Base-by-base conservation (phyloP, 495 filamentous ascomycete genomes). In the Penicillium crystallinum region DNA sequence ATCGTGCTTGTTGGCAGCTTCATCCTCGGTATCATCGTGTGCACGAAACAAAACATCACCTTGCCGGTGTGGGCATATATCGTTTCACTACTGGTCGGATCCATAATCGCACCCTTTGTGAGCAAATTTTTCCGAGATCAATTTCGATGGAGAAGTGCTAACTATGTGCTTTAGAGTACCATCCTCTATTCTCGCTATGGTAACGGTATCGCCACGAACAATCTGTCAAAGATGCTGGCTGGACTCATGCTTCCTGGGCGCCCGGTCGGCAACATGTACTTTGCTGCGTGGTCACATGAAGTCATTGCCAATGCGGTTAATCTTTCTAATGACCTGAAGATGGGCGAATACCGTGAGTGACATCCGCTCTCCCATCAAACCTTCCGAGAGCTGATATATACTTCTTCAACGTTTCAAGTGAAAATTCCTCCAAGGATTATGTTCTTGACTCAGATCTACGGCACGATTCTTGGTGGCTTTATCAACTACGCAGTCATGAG, bases 41-140 rank as follows among this genome's bases (percentile, higher is more conserved):
- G 72, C 21, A 66, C 76, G 46, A 69, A 70, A 54, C 72, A 74
- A 36, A 59, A 78, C 8, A 73, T 74, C 17, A 78, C 77, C 0
- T 65, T 84, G 10, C 77, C 81, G 0, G 73, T 57, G 29, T 83
- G 80, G 81, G 80, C 71, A 2, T 82, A 77, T 53, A 59, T 85
- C 23, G 53, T 85, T 12, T 56, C 79, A 0, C 27, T 72, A 10
- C 11, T 69, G 2, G 29, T 66, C 0, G 69, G 69, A 15, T 57
- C 56, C 11, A 52, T 68, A n/a, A 52, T 72, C 19, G 43, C 67
- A 0, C 68, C 69, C 0, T 72, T 72, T 37, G 63, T 67, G 36
- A 63, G 67, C 62, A 5, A 3, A 9, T 6, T 15, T 3, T 4
- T 35, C 23, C 4, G 1, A 4, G 18, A 15, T 11, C n/a, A 17